Conservation (phyloP, 2,329 filamentous ascomycete species). For the Anisogramma anomala region DNA sequence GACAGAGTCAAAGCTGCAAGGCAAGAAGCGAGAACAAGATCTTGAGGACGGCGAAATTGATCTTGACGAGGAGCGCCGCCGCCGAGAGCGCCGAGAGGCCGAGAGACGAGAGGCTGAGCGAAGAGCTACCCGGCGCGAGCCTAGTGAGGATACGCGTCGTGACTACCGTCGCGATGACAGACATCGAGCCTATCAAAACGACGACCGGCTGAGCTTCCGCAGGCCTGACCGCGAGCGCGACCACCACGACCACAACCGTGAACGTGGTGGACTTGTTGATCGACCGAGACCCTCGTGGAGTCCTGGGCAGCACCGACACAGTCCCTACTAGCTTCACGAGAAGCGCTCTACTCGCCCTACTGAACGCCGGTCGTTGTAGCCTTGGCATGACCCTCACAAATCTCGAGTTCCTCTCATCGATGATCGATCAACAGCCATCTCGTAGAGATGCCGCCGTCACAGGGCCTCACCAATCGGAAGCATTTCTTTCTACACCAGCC, state of each 20-base stretch:
- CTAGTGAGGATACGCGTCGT: conserved; percentile 19
- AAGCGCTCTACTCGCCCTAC: not conserved
- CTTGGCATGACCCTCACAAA: too few species aligned
- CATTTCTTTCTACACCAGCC: not conserved
- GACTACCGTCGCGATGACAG: conserved; percentile 21
- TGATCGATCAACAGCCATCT: not conserved
- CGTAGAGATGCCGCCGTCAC: not conserved
- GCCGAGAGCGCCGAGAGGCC: conserved; percentile 18
- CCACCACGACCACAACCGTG: conserved; percentile 16
- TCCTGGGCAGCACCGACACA: conserved; percentile 20
- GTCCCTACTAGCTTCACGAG: conserved; percentile 18
- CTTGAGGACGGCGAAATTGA: conserved; percentile 29
- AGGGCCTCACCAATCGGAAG: not conserved
- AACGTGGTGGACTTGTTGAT: conserved; percentile 8
- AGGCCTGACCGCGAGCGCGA: conserved; percentile 19
- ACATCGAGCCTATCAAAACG: conserved; percentile 22
- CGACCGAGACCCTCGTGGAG: conserved; percentile 21
- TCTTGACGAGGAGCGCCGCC: conserved; percentile 25
- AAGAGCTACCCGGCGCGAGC: conserved; percentile 10
- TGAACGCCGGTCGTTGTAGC: too few species aligned
- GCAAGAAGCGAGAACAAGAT: conserved; percentile 20
- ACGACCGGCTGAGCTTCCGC: conserved; percentile 22
- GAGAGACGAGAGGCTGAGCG: conserved; percentile 19
- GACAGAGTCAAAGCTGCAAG: conserved; percentile 18
- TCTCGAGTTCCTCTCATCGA: too few species aligned